These are phyloP conservation scores for Pseudozyma tsukubaensis DNA, from an alignment of 1,284 basidiomycete genomes.

Conservation along the genomic window DNA sequence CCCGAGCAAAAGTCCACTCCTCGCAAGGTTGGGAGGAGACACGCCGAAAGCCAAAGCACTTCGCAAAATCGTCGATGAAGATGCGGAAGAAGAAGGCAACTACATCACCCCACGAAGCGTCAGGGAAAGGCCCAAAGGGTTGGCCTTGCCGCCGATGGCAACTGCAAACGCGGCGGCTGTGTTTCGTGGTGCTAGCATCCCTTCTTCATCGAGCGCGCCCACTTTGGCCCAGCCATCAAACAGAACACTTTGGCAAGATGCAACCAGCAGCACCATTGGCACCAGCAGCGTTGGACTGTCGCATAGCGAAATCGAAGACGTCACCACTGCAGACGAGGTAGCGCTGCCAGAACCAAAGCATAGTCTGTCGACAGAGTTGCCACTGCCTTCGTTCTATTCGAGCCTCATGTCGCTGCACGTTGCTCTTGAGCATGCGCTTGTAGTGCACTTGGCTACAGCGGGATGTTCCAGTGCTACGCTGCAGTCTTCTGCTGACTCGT, in stretches of 20 bases:
- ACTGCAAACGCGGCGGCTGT: slow-evolving; percentile 43
- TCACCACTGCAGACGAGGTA: neutral
- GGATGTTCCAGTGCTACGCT: slow-evolving; percentile 50
- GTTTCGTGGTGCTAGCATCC: slow-evolving; percentile 21
- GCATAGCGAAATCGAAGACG: slow-evolving; percentile 13
- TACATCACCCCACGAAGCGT: slow-evolving; percentile 47
- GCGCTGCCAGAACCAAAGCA: slow-evolving; percentile 24
- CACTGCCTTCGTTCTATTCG: slow-evolving; percentile 51
- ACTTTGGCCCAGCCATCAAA: slow-evolving; percentile 2
- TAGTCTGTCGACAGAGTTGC: slow-evolving; percentile 34
- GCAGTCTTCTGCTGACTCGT: slow-evolving; percentile 20
- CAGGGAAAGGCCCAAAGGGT: slow-evolving; percentile 33
- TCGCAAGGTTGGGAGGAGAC: slow-evolving; percentile 8
- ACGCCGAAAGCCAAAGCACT: slow-evolving; percentile 31
- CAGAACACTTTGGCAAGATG: no score
- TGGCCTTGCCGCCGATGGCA: slow-evolving; percentile 34
- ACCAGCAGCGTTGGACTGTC: neutral
- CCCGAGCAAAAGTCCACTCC: slow-evolving; percentile 32
- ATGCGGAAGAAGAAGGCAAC: slow-evolving; percentile 40
- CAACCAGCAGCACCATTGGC: neutral
- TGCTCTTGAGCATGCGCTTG: slow-evolving; percentile 61
- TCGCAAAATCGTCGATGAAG: slow-evolving; percentile 30
- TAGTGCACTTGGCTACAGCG: slow-evolving; percentile 63
- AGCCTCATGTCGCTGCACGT: slow-evolving; percentile 53
- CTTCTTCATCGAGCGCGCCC: slow-evolving; percentile 22